These are phyloP conservation scores for Saccharomyces hybrid DNA, from an alignment of 1,139 yeast species.

Conservation along the genomic window DNA sequence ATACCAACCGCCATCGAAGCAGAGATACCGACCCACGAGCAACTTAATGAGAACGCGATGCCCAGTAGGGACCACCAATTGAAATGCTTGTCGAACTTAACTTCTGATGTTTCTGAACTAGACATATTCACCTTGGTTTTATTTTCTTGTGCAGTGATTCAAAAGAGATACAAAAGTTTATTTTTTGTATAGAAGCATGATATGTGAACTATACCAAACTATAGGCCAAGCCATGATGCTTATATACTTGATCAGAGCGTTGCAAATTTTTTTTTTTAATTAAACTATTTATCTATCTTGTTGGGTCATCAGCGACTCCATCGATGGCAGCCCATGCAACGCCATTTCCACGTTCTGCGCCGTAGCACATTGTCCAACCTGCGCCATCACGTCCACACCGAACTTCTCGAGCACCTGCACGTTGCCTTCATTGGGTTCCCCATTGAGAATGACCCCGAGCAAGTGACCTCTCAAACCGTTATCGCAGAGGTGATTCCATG, in stretches of 20 bases:
- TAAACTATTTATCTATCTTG: not conserved
- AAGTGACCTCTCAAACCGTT: constrained; percentile 15
- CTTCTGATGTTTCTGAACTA: not conserved
- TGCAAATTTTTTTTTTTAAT: not conserved
- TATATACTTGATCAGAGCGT: not conserved
- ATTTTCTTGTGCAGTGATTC: not conserved
- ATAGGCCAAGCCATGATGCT: not conserved
- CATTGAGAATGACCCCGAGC: constrained; percentile 29
- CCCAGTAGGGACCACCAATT: constrained; percentile 47
- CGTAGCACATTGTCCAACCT: constrained; percentile 8
- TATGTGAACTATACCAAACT: too few relatives aligned
- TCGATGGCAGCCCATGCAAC: constrained; percentile 6
- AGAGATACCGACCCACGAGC: constrained; percentile 48
- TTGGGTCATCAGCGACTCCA: not conserved
- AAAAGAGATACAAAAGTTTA: too few relatives aligned
- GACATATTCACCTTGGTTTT: not conserved
- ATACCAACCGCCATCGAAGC: constrained; percentile 44
- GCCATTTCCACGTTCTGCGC: constrained; percentile 2
- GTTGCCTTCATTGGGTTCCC: constrained; percentile 24
- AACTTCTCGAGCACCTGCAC: constrained; percentile 15
- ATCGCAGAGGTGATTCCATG: constrained; percentile 22
- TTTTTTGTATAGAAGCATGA: too few relatives aligned
- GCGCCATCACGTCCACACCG: constrained; percentile 15
- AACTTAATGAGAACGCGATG: constrained; percentile 45
- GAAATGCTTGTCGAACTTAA: constrained; percentile 35